Base-by-base conservation (phyloP, 805 yeast species). In the Nakazawaea holstii region DNA sequence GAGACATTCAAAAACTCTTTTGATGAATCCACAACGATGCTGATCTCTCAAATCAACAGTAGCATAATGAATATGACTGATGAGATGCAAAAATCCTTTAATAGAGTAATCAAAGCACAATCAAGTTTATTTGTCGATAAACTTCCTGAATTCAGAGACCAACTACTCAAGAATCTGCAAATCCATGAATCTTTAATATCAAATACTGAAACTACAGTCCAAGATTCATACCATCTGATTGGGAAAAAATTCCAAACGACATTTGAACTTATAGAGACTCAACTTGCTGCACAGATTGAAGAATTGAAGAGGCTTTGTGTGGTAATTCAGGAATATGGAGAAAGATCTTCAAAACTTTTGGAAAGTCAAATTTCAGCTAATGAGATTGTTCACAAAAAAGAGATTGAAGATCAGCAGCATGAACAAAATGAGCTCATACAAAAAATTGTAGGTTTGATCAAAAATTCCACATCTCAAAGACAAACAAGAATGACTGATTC, bases 301-400 rank as follows among this genome's bases (percentile, higher is more conserved):
- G 43, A 41, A 24, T 31, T 41, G 14, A 24, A 26, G 14, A 14
- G 28, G 13, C 29, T 41, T 6, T 31, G 28, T 10, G 10, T 10
- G 9, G 26, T 2, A 31, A 10, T 15, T 7, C 24, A 41, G n/a
- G n/a, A 9, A 17, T 28, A 31, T 11, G n/a, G 20, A 20, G 29
- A 24, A 8, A 24, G 10, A 17, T 24, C 13, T 7, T 31, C 11
- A n/a, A 20, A 41, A n/a, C 9, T 7, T 2, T 35, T 42, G 14
- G 10, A 42, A 20, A 14, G n/a, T 8, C 14, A 6, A 13, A 33
- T 35, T 7, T 14, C 6, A 3, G 29, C 14, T 11, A 33, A 17
- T 6, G 28, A 35, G 10, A 6, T 11, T 2, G 39, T 49, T 4
- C 35, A 40, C 8, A 39, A 36, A n/a, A 50, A 49, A 11, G 45